Percentiles rank a stretch among this genome's conserved stretches.
These are phyloP conservation scores for Reticulascus tulasneorum DNA, from an alignment of 2,329 filamentous ascomycete species.

Conservation along the genomic window DNA sequence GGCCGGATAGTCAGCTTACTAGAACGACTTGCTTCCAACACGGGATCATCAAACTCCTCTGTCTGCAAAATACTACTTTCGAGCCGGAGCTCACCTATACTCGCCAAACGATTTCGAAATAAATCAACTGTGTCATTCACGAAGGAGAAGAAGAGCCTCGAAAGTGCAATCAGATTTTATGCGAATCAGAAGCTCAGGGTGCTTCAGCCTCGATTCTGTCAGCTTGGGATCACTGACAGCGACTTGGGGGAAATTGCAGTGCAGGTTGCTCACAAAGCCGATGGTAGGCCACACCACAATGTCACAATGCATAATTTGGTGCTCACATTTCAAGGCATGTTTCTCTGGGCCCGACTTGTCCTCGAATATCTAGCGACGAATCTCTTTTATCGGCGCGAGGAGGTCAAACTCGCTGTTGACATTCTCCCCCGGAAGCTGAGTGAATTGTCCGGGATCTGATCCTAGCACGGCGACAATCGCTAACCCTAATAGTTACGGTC, in stretches of 20 bases:
- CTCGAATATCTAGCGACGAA: constrained; percentile 26
- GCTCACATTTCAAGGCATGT: constrained; percentile 25
- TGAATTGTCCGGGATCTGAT: constrained; percentile 19
- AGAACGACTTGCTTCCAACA: background rate
- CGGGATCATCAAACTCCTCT: background rate
- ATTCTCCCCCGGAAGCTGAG: constrained; percentile 17
- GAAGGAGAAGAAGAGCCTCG: constrained; percentile 20
- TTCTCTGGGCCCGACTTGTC: constrained; percentile 30
- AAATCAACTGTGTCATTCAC: constrained; percentile 20
- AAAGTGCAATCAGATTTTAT: constrained; percentile 19
- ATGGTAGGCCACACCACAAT: constrained; percentile 16
- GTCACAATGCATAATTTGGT: background rate
- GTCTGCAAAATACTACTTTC: constrained; percentile 3
- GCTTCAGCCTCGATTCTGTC: constrained; percentile 4
- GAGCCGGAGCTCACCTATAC: background rate
- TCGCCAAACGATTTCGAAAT: constrained; percentile 14
- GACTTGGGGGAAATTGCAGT: constrained; percentile 15
- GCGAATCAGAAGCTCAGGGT: no score
- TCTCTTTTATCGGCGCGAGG: constrained; percentile 20
- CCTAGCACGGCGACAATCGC: background rate
- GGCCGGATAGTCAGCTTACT: background rate
- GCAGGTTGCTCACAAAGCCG: constrained; percentile 18
- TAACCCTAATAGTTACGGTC: constrained; percentile 20
- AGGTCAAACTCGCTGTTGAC: constrained; percentile 20
- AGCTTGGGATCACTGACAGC: constrained; percentile 11